Evolutionary conservation across 169 alveolate genomes (phyloP).

Genomic region (Plasmodium yoelii): DNA sequence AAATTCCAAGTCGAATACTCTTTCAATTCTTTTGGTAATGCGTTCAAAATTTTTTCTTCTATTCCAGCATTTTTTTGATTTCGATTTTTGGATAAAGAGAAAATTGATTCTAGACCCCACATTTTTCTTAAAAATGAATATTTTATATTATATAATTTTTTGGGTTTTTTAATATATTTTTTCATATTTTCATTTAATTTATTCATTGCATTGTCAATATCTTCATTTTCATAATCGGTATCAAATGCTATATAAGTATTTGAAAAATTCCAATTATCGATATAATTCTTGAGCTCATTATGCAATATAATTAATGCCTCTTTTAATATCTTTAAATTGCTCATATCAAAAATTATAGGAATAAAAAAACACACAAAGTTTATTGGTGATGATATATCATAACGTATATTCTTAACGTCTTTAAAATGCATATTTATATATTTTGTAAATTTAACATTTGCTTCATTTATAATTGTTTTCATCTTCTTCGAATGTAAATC

Average conservation of each 20-base stretch:
- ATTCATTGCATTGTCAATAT: neutral
- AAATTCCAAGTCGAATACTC: slow-evolving; percentile 72
- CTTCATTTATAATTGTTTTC: slow-evolving; percentile 16
- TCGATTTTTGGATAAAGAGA: neutral
- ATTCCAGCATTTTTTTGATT: neutral
- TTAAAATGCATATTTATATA: slow-evolving; percentile 34
- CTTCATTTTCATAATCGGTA: neutral
- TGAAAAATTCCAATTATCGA: slow-evolving; percentile 70
- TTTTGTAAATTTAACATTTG: slow-evolving; percentile 15
- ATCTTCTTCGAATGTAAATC: slow-evolving; percentile 34
- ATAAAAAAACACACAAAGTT: slow-evolving; percentile 68
- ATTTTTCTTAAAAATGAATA: slow-evolving; percentile 36
- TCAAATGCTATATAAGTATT: slow-evolving; percentile 34
- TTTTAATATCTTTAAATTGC: slow-evolving; percentile 33
- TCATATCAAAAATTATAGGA: slow-evolving; percentile 63
- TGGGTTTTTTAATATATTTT: slow-evolving; percentile 29
- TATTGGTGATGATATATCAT: slow-evolving; percentile 55
- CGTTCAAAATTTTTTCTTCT: slow-evolving; percentile 33
- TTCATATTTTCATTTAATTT: neutral
- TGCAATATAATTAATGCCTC: slow-evolving; percentile 39
- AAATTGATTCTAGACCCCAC: slow-evolving; percentile 7
- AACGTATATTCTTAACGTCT: slow-evolving; percentile 17
- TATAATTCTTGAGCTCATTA: slow-evolving; percentile 28
- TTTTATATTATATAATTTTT: slow-evolving; percentile 36
- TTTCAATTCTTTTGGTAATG: slow-evolving; percentile 61